Conservation (phyloP, 148 eudicot genomes). For the Spergularia bocconei region DNA sequence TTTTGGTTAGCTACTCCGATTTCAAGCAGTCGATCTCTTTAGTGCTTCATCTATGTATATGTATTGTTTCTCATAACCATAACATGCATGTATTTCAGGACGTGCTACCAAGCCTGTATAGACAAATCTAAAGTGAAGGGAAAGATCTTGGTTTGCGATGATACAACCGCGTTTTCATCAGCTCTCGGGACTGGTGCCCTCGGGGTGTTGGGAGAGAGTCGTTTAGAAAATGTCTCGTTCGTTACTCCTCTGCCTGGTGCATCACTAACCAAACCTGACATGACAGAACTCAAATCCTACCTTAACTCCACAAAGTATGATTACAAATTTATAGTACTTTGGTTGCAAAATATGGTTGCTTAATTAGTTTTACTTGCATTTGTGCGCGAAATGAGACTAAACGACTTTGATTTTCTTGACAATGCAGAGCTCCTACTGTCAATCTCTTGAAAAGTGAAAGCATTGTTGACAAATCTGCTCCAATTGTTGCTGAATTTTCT, state of each 20-base stretch:
- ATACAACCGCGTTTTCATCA: neutral
- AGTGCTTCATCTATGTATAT: neutral
- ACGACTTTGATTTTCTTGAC: neutral
- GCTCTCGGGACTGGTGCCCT: constrained; percentile 21
- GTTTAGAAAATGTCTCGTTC: neutral
- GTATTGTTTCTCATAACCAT: neutral
- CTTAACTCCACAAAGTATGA: constrained; percentile 31
- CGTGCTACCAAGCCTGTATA: neutral
- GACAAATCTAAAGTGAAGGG: constrained; percentile 28
- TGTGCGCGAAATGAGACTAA: neutral
- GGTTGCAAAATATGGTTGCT: too few species aligned
- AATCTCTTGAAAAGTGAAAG: constrained; percentile 35
- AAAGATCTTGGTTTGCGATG: constrained; percentile 33
- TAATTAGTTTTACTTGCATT: neutral
- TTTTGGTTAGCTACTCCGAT: constrained; percentile 13
- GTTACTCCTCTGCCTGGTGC: constrained; percentile 28
- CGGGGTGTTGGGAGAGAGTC: constrained; percentile 7
- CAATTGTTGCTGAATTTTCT: constrained; percentile 33
- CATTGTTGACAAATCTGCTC: constrained; percentile 31
- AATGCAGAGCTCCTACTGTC: constrained; percentile 23
- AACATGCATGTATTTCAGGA: constrained; percentile 5
- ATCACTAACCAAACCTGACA: neutral
- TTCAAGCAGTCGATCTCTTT: neutral
- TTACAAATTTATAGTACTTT: neutral
- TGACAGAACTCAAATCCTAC: constrained; percentile 17